Evolutionary conservation across 345 rosid species (phyloP), one percentile per base, ranked within the genome.

Genomic region (Physaria fendleri): DNA sequence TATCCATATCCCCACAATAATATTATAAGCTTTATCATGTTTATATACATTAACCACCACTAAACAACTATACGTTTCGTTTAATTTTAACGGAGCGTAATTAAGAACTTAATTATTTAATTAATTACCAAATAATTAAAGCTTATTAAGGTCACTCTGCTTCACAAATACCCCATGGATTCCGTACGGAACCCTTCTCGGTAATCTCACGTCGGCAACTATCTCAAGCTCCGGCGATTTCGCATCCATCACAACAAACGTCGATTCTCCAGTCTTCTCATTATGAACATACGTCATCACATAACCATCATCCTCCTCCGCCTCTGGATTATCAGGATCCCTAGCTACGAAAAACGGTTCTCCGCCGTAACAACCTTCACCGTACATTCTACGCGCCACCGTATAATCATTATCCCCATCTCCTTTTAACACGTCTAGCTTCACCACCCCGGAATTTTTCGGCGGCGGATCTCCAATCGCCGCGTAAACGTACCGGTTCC

Each of bases 401-500:
- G 64, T 66, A 8, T 64, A 72, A 10, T 72, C 76, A 9, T 72
- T 72, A 9, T 56, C 58, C 8, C 58, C 5, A 44, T 44, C 66
- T 7, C 32, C 67, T 32, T 21, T 64, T 0, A 29, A 12, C 34
- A 72, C 64, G 14, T 72, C 72, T 2, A 72, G 53, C 58, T 72
- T 72, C 35, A 61, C 72, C 5, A 72, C 72, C 0, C 72, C 76
- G 3, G 76, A 45, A 4, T 66, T 72, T 5, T 72, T 66, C 33
- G 76, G 76, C 76, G 66, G 66, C 47, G 72, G 76, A 55, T 72
- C 72, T 5, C 76, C 76, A 13, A 72, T 44, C 59, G 65, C 76
- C 15, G 72, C 68, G 47, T 72, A 72, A 0, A 72, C 72, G 8
- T 33, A 72, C 21, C 56, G 17, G 64, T 27, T 66, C 22, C 0